Percentiles rank a stretch among this genome's conserved stretches.
Evolutionary conservation across 208 protist genomes (phyloP).

Genomic region (Polymyxa betae): DNA sequence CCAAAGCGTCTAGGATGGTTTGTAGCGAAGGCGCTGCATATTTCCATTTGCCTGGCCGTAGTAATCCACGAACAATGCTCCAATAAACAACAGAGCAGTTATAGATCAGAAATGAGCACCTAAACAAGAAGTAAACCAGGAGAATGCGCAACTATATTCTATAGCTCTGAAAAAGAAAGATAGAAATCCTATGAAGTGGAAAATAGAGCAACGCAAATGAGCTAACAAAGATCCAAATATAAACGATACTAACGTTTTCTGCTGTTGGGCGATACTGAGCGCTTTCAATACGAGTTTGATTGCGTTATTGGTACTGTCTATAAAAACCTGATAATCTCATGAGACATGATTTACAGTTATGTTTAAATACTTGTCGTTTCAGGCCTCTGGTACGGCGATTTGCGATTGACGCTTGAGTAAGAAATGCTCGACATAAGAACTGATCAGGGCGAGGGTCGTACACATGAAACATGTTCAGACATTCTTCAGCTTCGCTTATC

Average conservation of each 20-base stretch:
- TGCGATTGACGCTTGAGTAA: neutral
- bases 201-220: too few species aligned
- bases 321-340: neutral
- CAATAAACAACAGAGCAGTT: constrained; percentile 43
- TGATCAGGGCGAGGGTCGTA: neutral
- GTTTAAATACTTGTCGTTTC: neutral
- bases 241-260: neutral
- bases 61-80: neutral
- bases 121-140: neutral
- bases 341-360: neutral
- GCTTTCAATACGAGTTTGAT: neutral
- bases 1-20: neutral
- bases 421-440: neutral
- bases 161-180: too few species aligned
- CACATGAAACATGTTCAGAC: neutral
- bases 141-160: too few species aligned
- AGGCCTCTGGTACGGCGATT: neutral
- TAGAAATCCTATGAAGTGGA: too few species aligned
- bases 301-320: neutral
- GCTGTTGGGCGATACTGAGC: neutral
- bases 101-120: constrained; percentile 27
- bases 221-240: too few species aligned
- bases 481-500: neutral
- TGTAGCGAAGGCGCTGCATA: constrained; percentile 23
- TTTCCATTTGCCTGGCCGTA: neutral